phyloP scores from a whole-genome alignment of 2,329 filamentous ascomycete species.

The Aspergillus spinulosporus region DNA sequence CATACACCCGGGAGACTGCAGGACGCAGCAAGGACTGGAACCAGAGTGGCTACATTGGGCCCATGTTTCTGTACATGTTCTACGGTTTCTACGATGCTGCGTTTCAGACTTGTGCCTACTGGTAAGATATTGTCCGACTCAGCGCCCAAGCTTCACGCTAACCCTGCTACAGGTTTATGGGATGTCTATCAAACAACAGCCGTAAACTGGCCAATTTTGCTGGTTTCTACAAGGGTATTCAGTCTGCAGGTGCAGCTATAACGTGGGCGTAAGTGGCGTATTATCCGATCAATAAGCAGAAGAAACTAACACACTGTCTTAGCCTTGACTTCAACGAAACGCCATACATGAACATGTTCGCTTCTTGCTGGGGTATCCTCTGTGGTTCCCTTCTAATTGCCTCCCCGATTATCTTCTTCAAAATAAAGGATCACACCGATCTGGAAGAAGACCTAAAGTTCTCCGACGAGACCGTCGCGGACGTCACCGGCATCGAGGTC shows the following conservation, averaged over 20 bases:
- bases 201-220: slow-evolving; percentile 90
- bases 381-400: slow-evolving; percentile 71
- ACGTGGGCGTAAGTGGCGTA: slow-evolving; percentile 43
- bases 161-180: slow-evolving; percentile 69
- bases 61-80: slow-evolving; percentile 87
- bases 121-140: slow-evolving; percentile 51
- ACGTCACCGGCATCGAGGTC: slow-evolving; percentile 53
- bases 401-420: slow-evolving; percentile 73
- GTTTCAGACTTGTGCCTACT: slow-evolving; percentile 90
- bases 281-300: background rate
- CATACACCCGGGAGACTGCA: slow-evolving; percentile 53
- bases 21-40: slow-evolving; percentile 61
- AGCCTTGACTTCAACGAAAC: slow-evolving; percentile 64
- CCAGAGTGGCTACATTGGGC: slow-evolving; percentile 67
- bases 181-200: slow-evolving; percentile 85
- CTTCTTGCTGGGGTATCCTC: slow-evolving; percentile 73
- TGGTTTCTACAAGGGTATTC: slow-evolving; percentile 86
- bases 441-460: slow-evolving; percentile 81
- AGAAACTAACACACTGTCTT: slow-evolving; percentile 51
- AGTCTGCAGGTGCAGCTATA: slow-evolving; percentile 77
- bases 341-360: slow-evolving; percentile 72
- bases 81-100: slow-evolving; percentile 86
- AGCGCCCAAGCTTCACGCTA: background rate
- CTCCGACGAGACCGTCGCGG: slow-evolving; percentile 76
- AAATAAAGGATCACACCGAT: slow-evolving; percentile 77